Evolutionary conservation across 371 early-diverging fungal genomes (phyloP).

Genomic region (Chytridium lagenaria): DNA sequence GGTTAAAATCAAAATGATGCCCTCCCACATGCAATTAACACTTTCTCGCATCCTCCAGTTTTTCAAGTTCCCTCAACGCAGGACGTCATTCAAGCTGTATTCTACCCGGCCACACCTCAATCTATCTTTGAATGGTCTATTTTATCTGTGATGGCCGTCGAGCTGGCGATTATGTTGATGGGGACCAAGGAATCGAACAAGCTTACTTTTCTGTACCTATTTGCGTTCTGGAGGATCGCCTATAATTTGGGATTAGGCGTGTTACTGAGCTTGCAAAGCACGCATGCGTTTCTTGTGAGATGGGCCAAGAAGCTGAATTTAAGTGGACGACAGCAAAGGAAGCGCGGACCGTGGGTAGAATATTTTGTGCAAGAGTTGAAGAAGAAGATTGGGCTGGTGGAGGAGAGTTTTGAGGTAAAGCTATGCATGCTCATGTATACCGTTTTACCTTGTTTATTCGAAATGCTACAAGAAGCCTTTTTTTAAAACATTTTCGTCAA

Average conservation of each 20-base stretch:
- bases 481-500: constrained; percentile 1
- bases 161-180: constrained; percentile 69
- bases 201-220: constrained; percentile 67
- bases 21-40: too few relatives aligned
- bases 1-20: too few relatives aligned
- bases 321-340: constrained; percentile 55
- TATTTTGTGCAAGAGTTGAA: constrained; percentile 73
- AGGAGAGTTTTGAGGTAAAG: constrained; percentile 32
- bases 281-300: constrained; percentile 71
- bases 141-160: constrained; percentile 67
- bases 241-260: constrained; percentile 90
- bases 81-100: constrained; percentile 42
- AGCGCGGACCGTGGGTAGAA: constrained; percentile 47
- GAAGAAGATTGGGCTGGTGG: constrained; percentile 71
- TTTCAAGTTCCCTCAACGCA: constrained; percentile 41
- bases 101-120: constrained; percentile 62
- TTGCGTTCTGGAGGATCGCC: constrained; percentile 84
- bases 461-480: neutral
- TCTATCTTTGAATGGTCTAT: constrained; percentile 79
- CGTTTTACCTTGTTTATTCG: constrained; percentile 5
- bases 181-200: constrained; percentile 49
- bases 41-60: too few relatives aligned
- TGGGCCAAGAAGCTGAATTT: constrained; percentile 66
- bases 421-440: too few relatives aligned
- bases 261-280: constrained; percentile 81